Percentiles rank a stretch among this genome's conserved stretches.
These are phyloP conservation scores for Kwoniella sp. DNA, from an alignment of 768 basidiomycete genomes.

Conservation along the genomic window DNA sequence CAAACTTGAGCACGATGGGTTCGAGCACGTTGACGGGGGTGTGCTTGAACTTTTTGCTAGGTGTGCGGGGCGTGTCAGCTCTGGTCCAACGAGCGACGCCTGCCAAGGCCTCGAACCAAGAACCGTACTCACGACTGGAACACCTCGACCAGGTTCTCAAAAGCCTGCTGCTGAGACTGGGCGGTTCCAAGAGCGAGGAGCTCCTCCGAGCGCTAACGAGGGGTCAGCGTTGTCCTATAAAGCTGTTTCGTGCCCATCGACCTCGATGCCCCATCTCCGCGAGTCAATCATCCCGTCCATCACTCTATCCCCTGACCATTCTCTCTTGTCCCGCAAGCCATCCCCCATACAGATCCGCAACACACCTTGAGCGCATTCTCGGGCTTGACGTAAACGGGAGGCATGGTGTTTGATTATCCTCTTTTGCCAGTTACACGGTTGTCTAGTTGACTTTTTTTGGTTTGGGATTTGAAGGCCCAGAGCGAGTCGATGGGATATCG, in stretches of 20 bases:
- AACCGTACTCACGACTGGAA: constrained; percentile 45
- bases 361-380: constrained; percentile 51
- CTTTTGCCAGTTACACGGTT: not conserved
- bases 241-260: not conserved
- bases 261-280: not conserved
- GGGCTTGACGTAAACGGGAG: constrained; percentile 48
- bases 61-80: too few relatives aligned
- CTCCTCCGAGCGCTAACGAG: constrained; percentile 47
- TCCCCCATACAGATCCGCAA: too few relatives aligned
- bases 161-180: constrained; percentile 47
- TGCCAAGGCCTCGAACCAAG: not conserved
- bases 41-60: constrained; percentile 82
- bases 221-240: not conserved
- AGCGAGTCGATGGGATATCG: not conserved
- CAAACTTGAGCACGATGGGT: constrained; percentile 91
- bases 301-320: not conserved
- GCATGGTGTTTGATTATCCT: constrained; percentile 27
- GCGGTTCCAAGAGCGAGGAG: constrained; percentile 47
- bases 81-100: not conserved
- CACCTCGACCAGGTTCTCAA: constrained; percentile 47
- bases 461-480: not conserved
- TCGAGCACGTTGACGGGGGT: constrained; percentile 84
- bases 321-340: too few relatives aligned
- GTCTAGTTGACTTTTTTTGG: not conserved
- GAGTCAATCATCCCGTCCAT: too few relatives aligned